Conservation (phyloP, 2,329 filamentous ascomycete species). For the Nemania abortiva region DNA sequence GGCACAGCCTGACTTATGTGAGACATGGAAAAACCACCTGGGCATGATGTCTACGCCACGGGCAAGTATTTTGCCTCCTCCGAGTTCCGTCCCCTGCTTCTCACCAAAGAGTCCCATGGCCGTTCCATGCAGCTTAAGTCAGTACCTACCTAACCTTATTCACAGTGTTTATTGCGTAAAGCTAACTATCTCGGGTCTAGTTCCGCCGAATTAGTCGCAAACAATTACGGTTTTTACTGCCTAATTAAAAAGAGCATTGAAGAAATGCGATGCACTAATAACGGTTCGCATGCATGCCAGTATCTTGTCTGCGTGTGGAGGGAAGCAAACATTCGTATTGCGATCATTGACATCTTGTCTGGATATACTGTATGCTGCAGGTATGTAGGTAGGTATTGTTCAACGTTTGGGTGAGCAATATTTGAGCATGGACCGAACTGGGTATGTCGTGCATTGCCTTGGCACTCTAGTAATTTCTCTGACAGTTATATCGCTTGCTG, state of each 20-base stretch:
- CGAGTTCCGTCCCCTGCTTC: conserved; percentile 21
- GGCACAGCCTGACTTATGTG: background rate
- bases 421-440: background rate
- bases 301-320: background rate
- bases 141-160: conserved; percentile 1
- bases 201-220: background rate
- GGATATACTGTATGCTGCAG: background rate
- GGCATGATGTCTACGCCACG: no score
- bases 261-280: conserved; percentile 10
- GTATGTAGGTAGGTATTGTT: conserved; percentile 4
- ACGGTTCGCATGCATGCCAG: conserved; percentile 10
- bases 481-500: conserved; percentile 5
- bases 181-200: conserved; percentile 30
- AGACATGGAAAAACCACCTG: background rate
- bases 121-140: conserved; percentile 10
- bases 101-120: background rate
- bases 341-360: background rate
- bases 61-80: conserved; percentile 10
- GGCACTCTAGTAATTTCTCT: conserved; percentile 14
- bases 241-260: conserved; percentile 17
- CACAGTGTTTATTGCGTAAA: conserved; percentile 4
- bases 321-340: conserved; percentile 17
- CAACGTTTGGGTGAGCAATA: background rate
- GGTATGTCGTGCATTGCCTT: conserved; percentile 22
- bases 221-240: conserved; percentile 27